These are phyloP conservation scores for Colletotrichum caudatum DNA, from an alignment of 2,329 filamentous ascomycete species.

Conservation along the genomic window DNA sequence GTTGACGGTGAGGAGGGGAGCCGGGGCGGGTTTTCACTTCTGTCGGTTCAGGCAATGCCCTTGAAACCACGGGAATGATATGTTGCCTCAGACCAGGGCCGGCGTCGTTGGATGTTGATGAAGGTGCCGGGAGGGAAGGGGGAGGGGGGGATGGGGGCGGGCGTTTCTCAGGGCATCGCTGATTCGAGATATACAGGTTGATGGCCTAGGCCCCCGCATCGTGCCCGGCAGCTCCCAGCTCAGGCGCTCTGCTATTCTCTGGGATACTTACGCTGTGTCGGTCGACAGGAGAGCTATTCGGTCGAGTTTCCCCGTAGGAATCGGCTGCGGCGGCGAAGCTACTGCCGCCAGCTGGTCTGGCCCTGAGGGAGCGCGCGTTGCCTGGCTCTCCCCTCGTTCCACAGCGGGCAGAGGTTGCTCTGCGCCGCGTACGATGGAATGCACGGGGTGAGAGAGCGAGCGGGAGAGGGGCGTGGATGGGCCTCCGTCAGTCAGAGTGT, in stretches of 20 bases:
- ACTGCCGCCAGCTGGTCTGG: neutral
- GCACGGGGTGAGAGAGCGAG: slow-evolving; percentile 8
- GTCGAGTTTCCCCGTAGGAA: neutral
- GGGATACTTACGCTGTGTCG: slow-evolving; percentile 10
- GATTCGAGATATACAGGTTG: slow-evolving; percentile 3
- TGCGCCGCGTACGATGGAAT: slow-evolving; percentile 39
- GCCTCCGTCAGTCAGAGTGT: neutral
- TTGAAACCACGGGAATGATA: slow-evolving; percentile 1
- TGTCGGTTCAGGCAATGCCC: slow-evolving; percentile 7
- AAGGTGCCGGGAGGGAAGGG: neutral
- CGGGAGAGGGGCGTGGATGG: neutral
- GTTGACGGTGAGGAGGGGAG: neutral
- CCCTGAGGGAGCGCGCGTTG: neutral
- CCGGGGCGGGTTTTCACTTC: neutral
- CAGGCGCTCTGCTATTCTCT: neutral
- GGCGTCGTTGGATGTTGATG: slow-evolving; percentile 32
- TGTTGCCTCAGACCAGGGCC: slow-evolving; percentile 2
- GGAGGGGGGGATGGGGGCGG: neutral
- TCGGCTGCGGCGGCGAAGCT: slow-evolving; percentile 7
- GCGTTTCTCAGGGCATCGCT: neutral
- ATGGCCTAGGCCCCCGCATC: neutral
- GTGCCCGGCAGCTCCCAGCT: neutral
- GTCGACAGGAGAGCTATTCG: slow-evolving; percentile 5
- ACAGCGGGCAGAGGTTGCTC: slow-evolving; percentile 28
- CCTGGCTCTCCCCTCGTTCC: slow-evolving; percentile 26